These are phyloP conservation scores for Phytophthora quininea DNA, from an alignment of 352 stramenopile genomes.

Conservation along the genomic window DNA sequence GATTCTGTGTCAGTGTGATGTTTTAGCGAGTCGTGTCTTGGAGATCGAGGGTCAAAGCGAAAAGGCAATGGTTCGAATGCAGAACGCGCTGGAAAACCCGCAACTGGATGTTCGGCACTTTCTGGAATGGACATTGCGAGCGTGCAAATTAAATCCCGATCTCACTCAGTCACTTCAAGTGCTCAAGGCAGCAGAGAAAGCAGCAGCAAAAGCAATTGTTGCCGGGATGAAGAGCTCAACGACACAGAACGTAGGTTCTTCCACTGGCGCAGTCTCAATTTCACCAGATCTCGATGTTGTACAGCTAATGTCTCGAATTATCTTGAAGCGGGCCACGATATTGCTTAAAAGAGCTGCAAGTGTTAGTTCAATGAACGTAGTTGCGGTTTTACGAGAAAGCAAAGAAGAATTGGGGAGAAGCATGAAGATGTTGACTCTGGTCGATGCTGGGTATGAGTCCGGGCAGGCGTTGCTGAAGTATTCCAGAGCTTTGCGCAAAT, in stretches of 20 bases:
- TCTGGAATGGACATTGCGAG: slow-evolving; percentile 39
- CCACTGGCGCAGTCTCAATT: slow-evolving; percentile 1
- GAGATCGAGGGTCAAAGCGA: slow-evolving; percentile 43
- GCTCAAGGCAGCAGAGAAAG: slow-evolving; percentile 30
- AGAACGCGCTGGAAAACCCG: slow-evolving; percentile 22
- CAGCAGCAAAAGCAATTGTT: slow-evolving; percentile 20
- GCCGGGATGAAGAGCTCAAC: slow-evolving; percentile 14
- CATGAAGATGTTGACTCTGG: slow-evolving; percentile 18
- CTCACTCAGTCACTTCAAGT: slow-evolving; percentile 13
- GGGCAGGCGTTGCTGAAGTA: slow-evolving; percentile 29
- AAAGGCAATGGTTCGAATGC: slow-evolving; percentile 24
- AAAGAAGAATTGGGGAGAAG: slow-evolving; percentile 26
- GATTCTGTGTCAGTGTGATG: slow-evolving; percentile 14
- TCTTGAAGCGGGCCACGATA: slow-evolving; percentile 37
- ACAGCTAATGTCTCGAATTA: slow-evolving; percentile 36
- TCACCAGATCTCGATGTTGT: slow-evolving; percentile 27
- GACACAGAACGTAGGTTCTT: slow-evolving; percentile 6
- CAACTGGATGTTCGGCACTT: slow-evolving; percentile 36
- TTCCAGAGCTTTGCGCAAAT: slow-evolving; percentile 9
- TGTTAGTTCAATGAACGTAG: background rate
- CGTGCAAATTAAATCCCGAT: slow-evolving; percentile 29
- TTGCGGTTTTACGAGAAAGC: slow-evolving; percentile 21
- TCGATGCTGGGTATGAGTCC: slow-evolving; percentile 20
- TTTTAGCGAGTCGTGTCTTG: slow-evolving; percentile 37
- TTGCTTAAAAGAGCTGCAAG: slow-evolving; percentile 23